Evolutionary conservation across 805 yeast species (phyloP).

Genomic region (Ogataea minuta): DNA sequence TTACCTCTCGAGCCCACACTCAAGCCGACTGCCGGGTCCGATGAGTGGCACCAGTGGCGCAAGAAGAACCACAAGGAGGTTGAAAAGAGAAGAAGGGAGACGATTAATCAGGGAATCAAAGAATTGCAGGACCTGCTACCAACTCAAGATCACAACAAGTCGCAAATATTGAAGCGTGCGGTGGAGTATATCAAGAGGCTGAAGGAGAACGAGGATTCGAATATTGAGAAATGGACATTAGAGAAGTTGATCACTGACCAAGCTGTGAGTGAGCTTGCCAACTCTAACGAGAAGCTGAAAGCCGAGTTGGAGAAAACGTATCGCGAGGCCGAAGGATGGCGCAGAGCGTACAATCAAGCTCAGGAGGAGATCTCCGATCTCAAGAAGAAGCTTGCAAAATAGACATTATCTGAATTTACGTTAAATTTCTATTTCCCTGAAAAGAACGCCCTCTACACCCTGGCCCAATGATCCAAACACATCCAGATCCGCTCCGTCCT

Average conservation of each 20-base stretch:
- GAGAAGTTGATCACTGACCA: slow-evolving; percentile 92
- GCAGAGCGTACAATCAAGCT: slow-evolving; percentile 40
- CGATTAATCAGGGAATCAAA: slow-evolving; percentile 82
- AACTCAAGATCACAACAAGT: slow-evolving; percentile 81
- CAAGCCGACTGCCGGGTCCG: slow-evolving; percentile 71
- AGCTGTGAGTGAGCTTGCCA: slow-evolving; percentile 79
- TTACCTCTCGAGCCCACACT: slow-evolving; percentile 16
- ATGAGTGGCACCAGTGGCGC: slow-evolving; percentile 80
- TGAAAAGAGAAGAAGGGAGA: slow-evolving; percentile 87
- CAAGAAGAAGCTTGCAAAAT: slow-evolving; percentile 15
- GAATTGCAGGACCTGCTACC: slow-evolving; percentile 78
- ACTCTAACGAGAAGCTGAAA: slow-evolving; percentile 84
- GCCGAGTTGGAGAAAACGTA: slow-evolving; percentile 87
- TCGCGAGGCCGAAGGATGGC: slow-evolving; percentile 85
- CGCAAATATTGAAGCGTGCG: slow-evolving; percentile 83
- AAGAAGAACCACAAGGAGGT: slow-evolving; percentile 94
- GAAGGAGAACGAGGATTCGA: slow-evolving; percentile 84
- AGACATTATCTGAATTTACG: slow-evolving; percentile 1
- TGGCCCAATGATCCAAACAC: slow-evolving; percentile 57
- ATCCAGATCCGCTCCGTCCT: slow-evolving; percentile 42
- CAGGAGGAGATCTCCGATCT: slow-evolving; percentile 17
- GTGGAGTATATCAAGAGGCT: slow-evolving; percentile 87
- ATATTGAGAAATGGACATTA: slow-evolving; percentile 91
- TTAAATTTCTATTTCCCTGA: slow-evolving; percentile 52
- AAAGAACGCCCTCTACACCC: slow-evolving; percentile 62